phyloP scores from a whole-genome alignment of 2,329 filamentous ascomycete genomes.

The Shiraia sp. region DNA sequence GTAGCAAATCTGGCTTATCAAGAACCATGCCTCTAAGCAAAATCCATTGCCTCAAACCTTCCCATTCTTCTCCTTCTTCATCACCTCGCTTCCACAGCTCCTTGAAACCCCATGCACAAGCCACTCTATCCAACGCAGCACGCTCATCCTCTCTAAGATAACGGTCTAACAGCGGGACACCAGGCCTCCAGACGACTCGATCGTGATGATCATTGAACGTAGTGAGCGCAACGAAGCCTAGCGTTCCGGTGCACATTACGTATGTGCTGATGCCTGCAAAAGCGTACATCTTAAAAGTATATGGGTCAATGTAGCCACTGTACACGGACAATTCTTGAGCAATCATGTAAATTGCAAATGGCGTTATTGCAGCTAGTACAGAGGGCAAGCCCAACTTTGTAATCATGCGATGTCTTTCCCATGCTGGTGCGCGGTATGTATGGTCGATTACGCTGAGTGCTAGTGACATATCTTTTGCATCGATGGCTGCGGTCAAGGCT shows the following conservation, averaged over 20 bases:
- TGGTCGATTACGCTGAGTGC: slow-evolving; percentile 76
- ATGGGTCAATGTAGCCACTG: slow-evolving; percentile 77
- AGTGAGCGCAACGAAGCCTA: slow-evolving; percentile 81
- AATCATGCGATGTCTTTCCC: slow-evolving; percentile 68
- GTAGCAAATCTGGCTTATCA: slow-evolving; percentile 87
- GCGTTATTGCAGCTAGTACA: slow-evolving; percentile 60
- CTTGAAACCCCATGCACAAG: slow-evolving; percentile 88
- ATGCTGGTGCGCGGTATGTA: slow-evolving; percentile 69
- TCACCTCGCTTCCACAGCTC: slow-evolving; percentile 80
- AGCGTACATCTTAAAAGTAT: slow-evolving; percentile 74
- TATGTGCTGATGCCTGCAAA: slow-evolving; percentile 85
- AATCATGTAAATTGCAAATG: slow-evolving; percentile 70
- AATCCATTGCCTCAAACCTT: slow-evolving; percentile 80
- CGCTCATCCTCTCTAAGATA: slow-evolving; percentile 92
- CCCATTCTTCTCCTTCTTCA: slow-evolving; percentile 90
- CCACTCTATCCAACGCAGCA: slow-evolving; percentile 81
- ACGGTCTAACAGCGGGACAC: slow-evolving; percentile 76
- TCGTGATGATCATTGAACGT: slow-evolving; percentile 95
- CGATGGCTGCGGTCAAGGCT: slow-evolving; percentile 79
- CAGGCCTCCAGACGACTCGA: slow-evolving; percentile 85
- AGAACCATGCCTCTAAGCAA: slow-evolving; percentile 85
- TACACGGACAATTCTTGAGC: slow-evolving; percentile 68
- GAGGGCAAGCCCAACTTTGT: slow-evolving; percentile 65
- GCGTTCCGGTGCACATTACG: slow-evolving; percentile 74
- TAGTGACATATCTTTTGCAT: slow-evolving; percentile 74